Evolutionary conservation across 129 eudicot species (phyloP).

Genomic region (Helianthus tuberosus): DNA sequence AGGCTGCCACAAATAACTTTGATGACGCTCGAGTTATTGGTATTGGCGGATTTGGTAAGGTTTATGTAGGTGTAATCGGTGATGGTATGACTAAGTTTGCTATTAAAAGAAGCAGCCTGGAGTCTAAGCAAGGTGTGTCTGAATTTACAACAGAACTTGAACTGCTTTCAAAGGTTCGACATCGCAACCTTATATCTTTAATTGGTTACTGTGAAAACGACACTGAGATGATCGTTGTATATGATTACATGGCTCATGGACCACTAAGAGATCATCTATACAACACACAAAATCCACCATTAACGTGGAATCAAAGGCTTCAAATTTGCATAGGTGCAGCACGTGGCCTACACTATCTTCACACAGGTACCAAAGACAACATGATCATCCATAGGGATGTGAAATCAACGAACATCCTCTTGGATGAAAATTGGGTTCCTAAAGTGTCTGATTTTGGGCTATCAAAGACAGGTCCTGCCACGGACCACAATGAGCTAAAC

Average conservation of each 20-base stretch:
- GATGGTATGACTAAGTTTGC: slow-evolving; percentile 66
- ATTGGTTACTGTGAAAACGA: slow-evolving; percentile 86
- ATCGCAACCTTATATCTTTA: slow-evolving; percentile 78
- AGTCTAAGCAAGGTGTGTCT: slow-evolving; percentile 64
- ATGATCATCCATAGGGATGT: slow-evolving; percentile 81
- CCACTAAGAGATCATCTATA: slow-evolving; percentile 85
- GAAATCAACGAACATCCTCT: slow-evolving; percentile 76
- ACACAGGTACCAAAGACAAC: slow-evolving; percentile 80
- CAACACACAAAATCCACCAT: slow-evolving; percentile 64
- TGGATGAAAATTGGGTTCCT: slow-evolving; percentile 87
- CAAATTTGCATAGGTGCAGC: slow-evolving; percentile 84
- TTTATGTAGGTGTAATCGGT: slow-evolving; percentile 72
- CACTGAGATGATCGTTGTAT: slow-evolving; percentile 78
- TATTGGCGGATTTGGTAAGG: slow-evolving; percentile 86
- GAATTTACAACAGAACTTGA: slow-evolving; percentile 82
- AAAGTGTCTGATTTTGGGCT: slow-evolving; percentile 86
- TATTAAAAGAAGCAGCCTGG: slow-evolving; percentile 69
- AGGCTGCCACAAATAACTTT: slow-evolving; percentile 73
- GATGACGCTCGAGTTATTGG: slow-evolving; percentile 79
- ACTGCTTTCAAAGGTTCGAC: slow-evolving; percentile 87
- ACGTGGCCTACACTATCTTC: slow-evolving; percentile 84
- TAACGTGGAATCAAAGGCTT: slow-evolving; percentile 85
- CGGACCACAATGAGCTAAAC: slow-evolving; percentile 78
- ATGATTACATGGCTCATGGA: slow-evolving; percentile 85
- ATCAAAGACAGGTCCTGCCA: slow-evolving; percentile 53